Evolutionary conservation across 306 rosid species (phyloP), one percentile per base, ranked within the genome.

Genomic region (Hippophae gyantsensis): DNA sequence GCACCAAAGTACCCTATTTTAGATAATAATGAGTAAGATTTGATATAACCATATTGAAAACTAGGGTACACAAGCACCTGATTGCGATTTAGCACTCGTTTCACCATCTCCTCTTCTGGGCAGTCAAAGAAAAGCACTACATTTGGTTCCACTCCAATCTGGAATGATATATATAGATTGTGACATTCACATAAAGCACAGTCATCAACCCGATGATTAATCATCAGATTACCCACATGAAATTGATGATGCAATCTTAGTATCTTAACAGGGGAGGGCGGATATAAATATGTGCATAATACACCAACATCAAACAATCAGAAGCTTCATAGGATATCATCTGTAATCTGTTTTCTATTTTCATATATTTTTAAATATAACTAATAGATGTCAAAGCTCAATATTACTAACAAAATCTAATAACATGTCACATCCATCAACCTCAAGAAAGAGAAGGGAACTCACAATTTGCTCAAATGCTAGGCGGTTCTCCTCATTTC

Each of bases 61-160:
- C 38, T 27, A 32, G 38, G 58, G 25, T 44, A 66, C 45, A 69
- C 45, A 26, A 72, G 64, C 66, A 92, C 99, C 99, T 92, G 78
- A 70, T 92, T 92, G 60, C 99, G 96, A 73, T 66, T 78, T 64
- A 92, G 84, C 77, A 92, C 90, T 48, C 99, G 84, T 59, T 85
- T 92, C 78, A 92, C 89, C 99, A 92, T 92, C 79, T 83, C 96
- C 52, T 81, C 79, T 75, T 82, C 93, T 61, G 99, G 90, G 69
- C 99, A 92, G 68, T 92, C 95, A 70, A 92, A 92, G 89, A 85
- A 88, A 71, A 92, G 87, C 56, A 92, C 99, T n/a, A 75, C 44
- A 50, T 77, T 50, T 23, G 99, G 99, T 66, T 92, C 96, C 51
- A 79, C 72, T 58, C 87, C 93, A 42, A 72, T 64, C 99, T 92